Evolutionary conservation across 768 basidiomycete genomes (phyloP).

Genomic region (Calvatia gigantea): DNA sequence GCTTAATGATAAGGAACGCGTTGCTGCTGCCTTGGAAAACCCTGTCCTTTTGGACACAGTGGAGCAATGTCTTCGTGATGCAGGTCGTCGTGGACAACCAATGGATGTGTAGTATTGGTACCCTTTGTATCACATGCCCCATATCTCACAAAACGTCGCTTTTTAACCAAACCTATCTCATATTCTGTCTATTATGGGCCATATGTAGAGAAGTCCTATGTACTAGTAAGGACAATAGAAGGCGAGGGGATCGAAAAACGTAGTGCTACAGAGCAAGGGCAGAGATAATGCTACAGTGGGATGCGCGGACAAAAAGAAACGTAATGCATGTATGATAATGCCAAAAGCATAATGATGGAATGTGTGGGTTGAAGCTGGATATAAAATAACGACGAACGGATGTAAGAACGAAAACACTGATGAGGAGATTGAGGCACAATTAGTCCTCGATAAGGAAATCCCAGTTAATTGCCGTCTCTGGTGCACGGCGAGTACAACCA

Average conservation of each 20-base stretch:
- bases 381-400: constrained; percentile 14
- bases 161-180: neutral
- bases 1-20: constrained; percentile 97
- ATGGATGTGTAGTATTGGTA: neutral
- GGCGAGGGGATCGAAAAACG: neutral
- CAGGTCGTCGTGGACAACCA: constrained; percentile 26
- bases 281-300: constrained; percentile 9
- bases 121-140: neutral
- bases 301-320: constrained; percentile 14
- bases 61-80: constrained; percentile 55
- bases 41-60: constrained; percentile 80
- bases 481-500: constrained; percentile 50
- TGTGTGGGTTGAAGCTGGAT: constrained; percentile 5
- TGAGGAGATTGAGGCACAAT: constrained; percentile 13
- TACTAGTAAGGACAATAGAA: neutral
- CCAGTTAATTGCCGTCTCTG: constrained; percentile 65
- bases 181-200: neutral
- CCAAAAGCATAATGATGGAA: constrained; percentile 12
- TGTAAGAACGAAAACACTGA: neutral
- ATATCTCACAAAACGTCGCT: neutral
- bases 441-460: constrained; percentile 76
- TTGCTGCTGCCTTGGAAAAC: constrained; percentile 96
- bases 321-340: constrained; percentile 11
- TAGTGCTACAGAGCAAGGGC: constrained; percentile 7
- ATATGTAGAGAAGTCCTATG: neutral